Evolutionary conservation across 495 filamentous ascomycete species (phyloP).

Genomic region (Annulohypoxylon bovei): DNA sequence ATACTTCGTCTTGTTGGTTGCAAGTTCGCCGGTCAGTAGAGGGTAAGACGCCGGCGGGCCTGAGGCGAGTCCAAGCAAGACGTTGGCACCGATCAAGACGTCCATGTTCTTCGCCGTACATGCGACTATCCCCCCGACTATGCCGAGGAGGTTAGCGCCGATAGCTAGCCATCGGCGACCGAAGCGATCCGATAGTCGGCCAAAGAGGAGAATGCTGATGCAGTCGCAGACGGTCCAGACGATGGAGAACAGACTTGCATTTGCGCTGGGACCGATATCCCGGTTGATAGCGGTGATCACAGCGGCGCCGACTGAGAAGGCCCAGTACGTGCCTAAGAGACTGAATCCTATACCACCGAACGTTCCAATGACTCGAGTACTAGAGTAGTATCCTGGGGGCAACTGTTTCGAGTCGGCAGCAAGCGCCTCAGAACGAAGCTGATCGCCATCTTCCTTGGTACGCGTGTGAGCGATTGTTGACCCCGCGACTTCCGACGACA

Average conservation of each 20-base stretch:
- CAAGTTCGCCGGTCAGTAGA: slow-evolving; percentile 54
- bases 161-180: slow-evolving; percentile 59
- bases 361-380: slow-evolving; percentile 16
- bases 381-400: slow-evolving; percentile 18
- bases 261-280: slow-evolving; percentile 26
- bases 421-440: slow-evolving; percentile 19
- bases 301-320: slow-evolving; percentile 23
- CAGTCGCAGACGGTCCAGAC: slow-evolving; percentile 28
- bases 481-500: slow-evolving; percentile 4
- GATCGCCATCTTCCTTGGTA: slow-evolving; percentile 17
- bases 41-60: slow-evolving; percentile 50
- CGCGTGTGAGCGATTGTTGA: slow-evolving; percentile 2
- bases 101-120: slow-evolving; percentile 51
- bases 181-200: slow-evolving; percentile 61
- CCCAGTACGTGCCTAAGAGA: slow-evolving; percentile 25
- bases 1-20: slow-evolving; percentile 56
- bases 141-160: slow-evolving; percentile 44
- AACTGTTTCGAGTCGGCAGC: slow-evolving; percentile 27
- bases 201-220: slow-evolving; percentile 48
- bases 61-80: slow-evolving; percentile 48
- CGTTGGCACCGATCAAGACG: slow-evolving; percentile 50
- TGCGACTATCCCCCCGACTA: slow-evolving; percentile 53
- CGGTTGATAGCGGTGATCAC: slow-evolving; percentile 24
- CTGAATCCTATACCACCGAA: slow-evolving; percentile 26
- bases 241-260: slow-evolving; percentile 22